Base-by-base conservation (phyloP, 1,284 basidiomycete species). In the Ustilago esculenta region DNA sequence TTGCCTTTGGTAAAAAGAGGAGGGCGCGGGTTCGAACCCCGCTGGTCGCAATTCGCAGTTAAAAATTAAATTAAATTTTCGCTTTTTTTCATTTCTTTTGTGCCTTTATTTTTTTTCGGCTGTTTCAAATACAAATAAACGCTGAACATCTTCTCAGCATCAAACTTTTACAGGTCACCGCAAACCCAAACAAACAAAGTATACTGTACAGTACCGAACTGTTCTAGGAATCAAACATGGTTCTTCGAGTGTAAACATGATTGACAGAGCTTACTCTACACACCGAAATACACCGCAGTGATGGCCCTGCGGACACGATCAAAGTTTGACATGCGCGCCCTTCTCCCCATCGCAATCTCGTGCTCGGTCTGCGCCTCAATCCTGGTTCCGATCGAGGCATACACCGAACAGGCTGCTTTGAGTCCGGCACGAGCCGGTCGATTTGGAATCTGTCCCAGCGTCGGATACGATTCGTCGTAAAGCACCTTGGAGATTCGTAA, bases 351-450 rank as follows among this genome's bases (percentile, higher is more conserved):
- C 1, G 39, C 43, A n/a, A 71, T 51, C 20, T 64, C 64, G 0
- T 48, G 30, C 2, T 41, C 32, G 5, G 42, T 41, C 48, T 77
- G 73, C 1, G 48, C 39, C 32, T 67, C 39, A 39, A 72, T 69
- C 17, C 37, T 46, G 5, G 52, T 58, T 2, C 68, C 72, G 15
- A 77, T 77, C 8, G 66, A 63, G 2, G 65, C 59, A 35, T 77
- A 77, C 6, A 76, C 75, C 7, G 71, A 57, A 44, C 75, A 77
- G 11, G 75, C 75, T 1, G 72, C 75, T 27, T 73, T 51, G 10
- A 77, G 41, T 4, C 75, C 74, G 11, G 72, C 66, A 1, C 69
- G 52, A 2, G 75, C 73, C 2, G 75, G 64, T 5, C 45, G 58
- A 17, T 63, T 63, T 9, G 75, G 75, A 11, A 77, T 54, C 33